Conservation (phyloP, 2,329 filamentous ascomycete genomes). For the Paraconiothyrium brasiliense region DNA sequence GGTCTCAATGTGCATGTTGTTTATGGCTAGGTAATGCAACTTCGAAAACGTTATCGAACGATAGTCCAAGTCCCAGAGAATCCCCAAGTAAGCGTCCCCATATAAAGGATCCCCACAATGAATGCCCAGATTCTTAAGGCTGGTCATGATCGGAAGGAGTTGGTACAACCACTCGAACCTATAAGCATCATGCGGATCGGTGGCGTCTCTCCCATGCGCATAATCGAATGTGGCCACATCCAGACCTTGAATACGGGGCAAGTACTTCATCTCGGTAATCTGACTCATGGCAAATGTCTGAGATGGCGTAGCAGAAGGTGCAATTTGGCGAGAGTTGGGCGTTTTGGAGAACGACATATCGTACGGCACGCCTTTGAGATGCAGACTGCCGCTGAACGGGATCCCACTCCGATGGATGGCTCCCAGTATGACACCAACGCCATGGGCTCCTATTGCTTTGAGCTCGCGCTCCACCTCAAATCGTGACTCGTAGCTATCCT, state of each 20-base stretch:
- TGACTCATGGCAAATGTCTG: background rate
- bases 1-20: background rate
- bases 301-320: background rate
- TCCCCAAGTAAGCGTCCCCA: background rate
- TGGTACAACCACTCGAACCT: too few relatives aligned
- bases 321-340: background rate
- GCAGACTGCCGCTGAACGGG: conserved; percentile 12
- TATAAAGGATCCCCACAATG: too few relatives aligned
- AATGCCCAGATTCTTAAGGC: too few relatives aligned
- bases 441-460: conserved; percentile 1
- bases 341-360: background rate
- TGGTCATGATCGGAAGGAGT: too few relatives aligned
- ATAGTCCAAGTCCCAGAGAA: background rate
- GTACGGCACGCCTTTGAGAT: conserved; percentile 8
- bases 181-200: background rate
- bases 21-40: background rate
- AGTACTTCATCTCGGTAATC: background rate
- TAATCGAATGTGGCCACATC: background rate
- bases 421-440: conserved; percentile 15
- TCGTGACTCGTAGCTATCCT: background rate
- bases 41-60: background rate
- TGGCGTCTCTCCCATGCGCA: background rate
- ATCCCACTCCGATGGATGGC: conserved; percentile 15
- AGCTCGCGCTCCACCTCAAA: conserved; percentile 1
- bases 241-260: background rate